Evolutionary conservation across 208 protist species (phyloP).

Genomic region (Trichomonas tenax): DNA sequence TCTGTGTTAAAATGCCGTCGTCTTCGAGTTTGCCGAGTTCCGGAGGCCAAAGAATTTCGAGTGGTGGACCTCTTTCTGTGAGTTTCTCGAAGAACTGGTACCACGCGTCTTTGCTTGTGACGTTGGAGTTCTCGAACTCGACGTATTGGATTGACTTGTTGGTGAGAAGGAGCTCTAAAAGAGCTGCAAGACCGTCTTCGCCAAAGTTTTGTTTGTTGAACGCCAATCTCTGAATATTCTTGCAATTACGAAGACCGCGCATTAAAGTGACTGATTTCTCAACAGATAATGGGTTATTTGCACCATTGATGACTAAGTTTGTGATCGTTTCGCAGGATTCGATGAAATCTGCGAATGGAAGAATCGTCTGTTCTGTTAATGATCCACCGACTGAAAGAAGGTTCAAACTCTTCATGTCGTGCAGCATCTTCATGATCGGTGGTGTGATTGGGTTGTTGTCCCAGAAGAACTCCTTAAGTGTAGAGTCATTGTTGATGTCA

Average conservation of each 20-base stretch:
- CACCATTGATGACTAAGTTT: neutral
- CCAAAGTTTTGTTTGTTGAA: neutral
- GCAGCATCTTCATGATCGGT: neutral
- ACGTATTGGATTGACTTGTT: neutral
- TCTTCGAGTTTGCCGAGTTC: neutral
- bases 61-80: neutral
- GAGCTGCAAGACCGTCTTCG: neutral
- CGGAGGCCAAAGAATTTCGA: neutral
- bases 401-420: neutral
- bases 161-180: neutral
- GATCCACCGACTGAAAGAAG: neutral
- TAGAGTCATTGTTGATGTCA: neutral
- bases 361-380: neutral
- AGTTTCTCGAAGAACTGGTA: neutral
- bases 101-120: neutral
- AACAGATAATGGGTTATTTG: neutral
- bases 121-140: neutral
- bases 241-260: neutral
- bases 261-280: neutral
- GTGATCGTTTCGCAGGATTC: neutral
- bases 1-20: neutral
- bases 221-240: neutral
- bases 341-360: neutral
- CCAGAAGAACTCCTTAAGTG: neutral
- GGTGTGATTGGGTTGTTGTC: neutral